These are phyloP conservation scores for Lactarius trivialis DNA, from an alignment of 768 basidiomycete genomes.

Conservation along the genomic window DNA sequence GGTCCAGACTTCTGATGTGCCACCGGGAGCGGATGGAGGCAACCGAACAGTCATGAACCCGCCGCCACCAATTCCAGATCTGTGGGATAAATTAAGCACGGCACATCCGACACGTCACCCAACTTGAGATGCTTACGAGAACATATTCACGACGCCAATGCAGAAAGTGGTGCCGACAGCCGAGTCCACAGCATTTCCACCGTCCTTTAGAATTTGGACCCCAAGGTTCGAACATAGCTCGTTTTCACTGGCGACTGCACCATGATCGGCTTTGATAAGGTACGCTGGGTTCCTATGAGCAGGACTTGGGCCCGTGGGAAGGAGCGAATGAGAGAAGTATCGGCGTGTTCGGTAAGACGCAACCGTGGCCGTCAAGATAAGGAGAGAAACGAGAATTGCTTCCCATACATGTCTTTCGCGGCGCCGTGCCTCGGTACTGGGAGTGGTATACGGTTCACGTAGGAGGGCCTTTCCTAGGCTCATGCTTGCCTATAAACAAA, in stretches of 20 bases:
- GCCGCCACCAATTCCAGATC: slow-evolving; percentile 82
- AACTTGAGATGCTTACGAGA: slow-evolving; percentile 64
- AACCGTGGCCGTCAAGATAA: not conserved
- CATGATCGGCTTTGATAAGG: slow-evolving; percentile 56
- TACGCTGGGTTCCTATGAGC: slow-evolving; percentile 45
- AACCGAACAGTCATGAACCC: slow-evolving; percentile 82
- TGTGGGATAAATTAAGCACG: slow-evolving; percentile 5
- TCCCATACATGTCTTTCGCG: not conserved
- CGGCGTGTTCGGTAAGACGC: not conserved
- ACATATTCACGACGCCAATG: slow-evolving; percentile 81
- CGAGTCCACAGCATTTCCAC: slow-evolving; percentile 90
- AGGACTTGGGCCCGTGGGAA: not conserved
- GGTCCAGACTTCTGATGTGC: slow-evolving; percentile 53
- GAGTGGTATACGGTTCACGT: not conserved
- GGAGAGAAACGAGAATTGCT: not conserved
- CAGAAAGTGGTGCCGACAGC: slow-evolving; percentile 77
- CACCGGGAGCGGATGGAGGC: slow-evolving; percentile 42
- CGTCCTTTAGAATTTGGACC: slow-evolving; percentile 63
- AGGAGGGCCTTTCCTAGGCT: not conserved
- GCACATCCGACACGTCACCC: slow-evolving; percentile 10
- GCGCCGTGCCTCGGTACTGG: not conserved
- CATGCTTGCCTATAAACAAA: not conserved
- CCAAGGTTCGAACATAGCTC: slow-evolving; percentile 81
- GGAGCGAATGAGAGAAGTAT: slow-evolving; percentile 12
- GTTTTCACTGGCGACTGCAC: slow-evolving; percentile 89